Evolutionary conservation across 2,329 filamentous ascomycete species (phyloP), one percentile per base, ranked within the genome.

Genomic region (Shiraia sp.): DNA sequence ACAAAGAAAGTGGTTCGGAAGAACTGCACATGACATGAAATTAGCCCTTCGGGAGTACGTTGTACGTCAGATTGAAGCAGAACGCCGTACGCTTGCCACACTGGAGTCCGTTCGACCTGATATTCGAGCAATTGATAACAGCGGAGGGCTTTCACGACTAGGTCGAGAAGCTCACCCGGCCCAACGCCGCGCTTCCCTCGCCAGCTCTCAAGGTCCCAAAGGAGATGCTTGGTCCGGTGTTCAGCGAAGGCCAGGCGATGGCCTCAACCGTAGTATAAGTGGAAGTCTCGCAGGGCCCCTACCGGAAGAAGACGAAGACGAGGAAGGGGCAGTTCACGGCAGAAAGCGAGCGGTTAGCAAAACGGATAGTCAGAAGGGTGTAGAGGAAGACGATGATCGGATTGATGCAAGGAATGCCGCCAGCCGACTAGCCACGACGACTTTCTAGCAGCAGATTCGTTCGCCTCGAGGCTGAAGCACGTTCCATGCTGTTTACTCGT

Each of bases 191-290:
- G 73, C 85, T 17, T 92, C 83, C 69, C 72, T 96, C 53, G 88
- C 88, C 12, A 88, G 88, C 32, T 93, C 88, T 60, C 93, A 99
- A 72, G 93, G 93, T 0, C 92, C 93, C 35, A 95, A 95, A 74
- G 93, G 93, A n/a, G 93, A 99, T 69, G 87, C 93, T 12, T 99
- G 93, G 93, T 96, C 90, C 60, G 93, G 93, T 43, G 90, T 96
- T 19, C 89, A 91, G 25, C 81, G 93, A 48, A 81, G 88, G 40
- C 83, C 85, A 22, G 89, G 62, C 19, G 69, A 95, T 57, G 85
- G 84, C n/a, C 72, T 90, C 41, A 86, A 81, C 61, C 80, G 90
- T 57, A 91, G 85, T 64, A 79, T 91, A 52, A 90, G 87, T 41
- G 84, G 86, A 33, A 87, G 83, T 63, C 80, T 88, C 51, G 80